These are phyloP conservation scores for Chamaecrista fasciculata DNA, from an alignment of 306 rosid species.

Conservation along the genomic window DNA sequence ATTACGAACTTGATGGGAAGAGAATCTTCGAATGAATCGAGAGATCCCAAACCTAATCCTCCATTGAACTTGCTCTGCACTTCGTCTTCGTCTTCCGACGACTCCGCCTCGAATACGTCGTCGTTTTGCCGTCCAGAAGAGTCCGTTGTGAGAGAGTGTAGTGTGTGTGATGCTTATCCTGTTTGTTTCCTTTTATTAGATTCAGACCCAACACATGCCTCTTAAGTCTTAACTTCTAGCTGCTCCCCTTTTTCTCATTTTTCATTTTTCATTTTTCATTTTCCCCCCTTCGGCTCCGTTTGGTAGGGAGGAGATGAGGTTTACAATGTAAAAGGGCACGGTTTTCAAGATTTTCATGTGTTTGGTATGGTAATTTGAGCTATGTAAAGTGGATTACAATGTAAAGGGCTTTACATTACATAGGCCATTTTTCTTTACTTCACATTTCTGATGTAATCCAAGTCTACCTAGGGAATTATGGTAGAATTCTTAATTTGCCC, in stretches of 20 bases:
- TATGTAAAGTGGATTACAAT: too few species aligned
- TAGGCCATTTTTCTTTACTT: too few species aligned
- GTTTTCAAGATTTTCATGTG: too few species aligned
- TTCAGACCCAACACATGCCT: conserved; percentile 26
- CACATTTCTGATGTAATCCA: too few species aligned
- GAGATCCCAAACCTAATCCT: conserved; percentile 41
- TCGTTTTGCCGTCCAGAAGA: conserved; percentile 28
- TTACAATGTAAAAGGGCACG: too few species aligned
- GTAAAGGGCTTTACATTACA: too few species aligned
- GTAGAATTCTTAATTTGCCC: too few species aligned
- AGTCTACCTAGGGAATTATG: too few species aligned
- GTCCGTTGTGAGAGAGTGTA: background rate
- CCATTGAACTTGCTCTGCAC: conserved; percentile 51
- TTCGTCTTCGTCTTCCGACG: conserved; percentile 49
- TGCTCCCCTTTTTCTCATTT: conserved; percentile 8
- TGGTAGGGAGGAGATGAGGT: too few species aligned
- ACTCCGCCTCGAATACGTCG: conserved; percentile 36
- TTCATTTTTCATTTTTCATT: background rate
- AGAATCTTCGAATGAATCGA: conserved; percentile 67
- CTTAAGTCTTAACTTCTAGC: background rate
- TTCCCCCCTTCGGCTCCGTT: too few species aligned
- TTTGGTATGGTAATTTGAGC: too few species aligned
- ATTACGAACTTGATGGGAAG: conserved; percentile 79
- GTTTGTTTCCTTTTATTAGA: conserved; percentile 35
- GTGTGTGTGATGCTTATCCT: conserved; percentile 19